Conservation (phyloP, 169 alveolate species). For the Eimeria brunetti region DNA sequence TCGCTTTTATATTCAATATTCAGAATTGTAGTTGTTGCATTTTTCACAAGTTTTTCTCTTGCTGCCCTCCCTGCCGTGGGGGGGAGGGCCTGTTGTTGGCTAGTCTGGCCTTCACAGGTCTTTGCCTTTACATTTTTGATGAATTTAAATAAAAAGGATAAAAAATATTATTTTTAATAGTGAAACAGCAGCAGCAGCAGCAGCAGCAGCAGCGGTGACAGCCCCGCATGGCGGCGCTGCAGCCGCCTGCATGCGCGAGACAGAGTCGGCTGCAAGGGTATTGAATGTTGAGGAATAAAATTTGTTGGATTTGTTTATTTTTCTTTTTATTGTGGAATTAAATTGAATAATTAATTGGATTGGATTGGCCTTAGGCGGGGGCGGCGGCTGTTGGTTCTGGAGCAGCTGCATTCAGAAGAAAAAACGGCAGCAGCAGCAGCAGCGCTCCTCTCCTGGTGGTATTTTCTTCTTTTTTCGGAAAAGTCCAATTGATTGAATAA, state of each 20-base stretch:
- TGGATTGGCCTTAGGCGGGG: too few relatives aligned
- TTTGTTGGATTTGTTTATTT: neutral
- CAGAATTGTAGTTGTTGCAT: neutral
- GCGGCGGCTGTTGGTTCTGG: too few relatives aligned
- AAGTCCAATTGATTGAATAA: too few relatives aligned
- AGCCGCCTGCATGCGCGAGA: constrained; percentile 43
- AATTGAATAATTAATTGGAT: too few relatives aligned
- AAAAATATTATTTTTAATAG: neutral
- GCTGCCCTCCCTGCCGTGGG: neutral
- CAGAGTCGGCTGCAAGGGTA: constrained; percentile 40
- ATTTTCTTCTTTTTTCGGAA: too few relatives aligned
- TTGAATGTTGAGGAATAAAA: neutral
- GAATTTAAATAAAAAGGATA: neutral
- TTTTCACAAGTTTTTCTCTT: neutral
- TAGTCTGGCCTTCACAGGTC: neutral
- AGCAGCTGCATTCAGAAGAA: too few relatives aligned
- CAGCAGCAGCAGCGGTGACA: neutral
- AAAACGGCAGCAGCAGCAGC: too few relatives aligned
- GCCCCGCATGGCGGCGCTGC: constrained; percentile 5
- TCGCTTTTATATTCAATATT: neutral
- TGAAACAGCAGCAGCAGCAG: neutral
- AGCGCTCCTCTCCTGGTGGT: too few relatives aligned
- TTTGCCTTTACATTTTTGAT: neutral
- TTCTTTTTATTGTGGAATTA: neutral
- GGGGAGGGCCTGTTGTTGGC: neutral